Evolutionary conservation across 345 rosid species (phyloP).

Genomic region (Combretum micranthum): DNA sequence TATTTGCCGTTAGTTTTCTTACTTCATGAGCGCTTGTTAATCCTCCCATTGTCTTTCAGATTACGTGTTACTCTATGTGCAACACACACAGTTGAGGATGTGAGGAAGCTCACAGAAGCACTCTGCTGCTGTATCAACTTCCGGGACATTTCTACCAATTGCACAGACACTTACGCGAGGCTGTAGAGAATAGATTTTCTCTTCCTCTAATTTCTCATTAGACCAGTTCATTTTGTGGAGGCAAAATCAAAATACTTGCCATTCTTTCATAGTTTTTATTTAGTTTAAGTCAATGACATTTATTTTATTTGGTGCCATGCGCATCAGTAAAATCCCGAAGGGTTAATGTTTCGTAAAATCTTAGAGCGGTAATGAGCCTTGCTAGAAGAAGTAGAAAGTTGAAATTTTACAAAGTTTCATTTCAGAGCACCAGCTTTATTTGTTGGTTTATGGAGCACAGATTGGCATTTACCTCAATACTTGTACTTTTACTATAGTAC

Average conservation of each 20-base stretch:
- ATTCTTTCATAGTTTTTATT: background rate
- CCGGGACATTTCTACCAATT: constrained; percentile 21
- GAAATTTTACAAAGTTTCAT: too few species aligned
- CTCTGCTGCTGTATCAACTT: constrained; percentile 49
- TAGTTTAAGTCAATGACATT: too few species aligned
- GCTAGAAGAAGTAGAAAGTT: too few species aligned
- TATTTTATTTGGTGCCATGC: too few species aligned
- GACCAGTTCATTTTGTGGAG: background rate
- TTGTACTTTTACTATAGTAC: too few species aligned
- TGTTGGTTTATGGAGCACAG: too few species aligned
- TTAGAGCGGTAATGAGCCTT: too few species aligned
- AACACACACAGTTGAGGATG: constrained; percentile 62
- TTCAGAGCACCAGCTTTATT: too few species aligned
- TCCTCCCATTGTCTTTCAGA: constrained; percentile 25
- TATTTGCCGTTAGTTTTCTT: background rate
- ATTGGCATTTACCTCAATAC: too few species aligned
- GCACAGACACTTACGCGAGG: constrained; percentile 32
- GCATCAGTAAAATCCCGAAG: too few species aligned
- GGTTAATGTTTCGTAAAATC: too few species aligned
- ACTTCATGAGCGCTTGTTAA: background rate
- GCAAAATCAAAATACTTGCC: too few species aligned
- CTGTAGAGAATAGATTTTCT: constrained; percentile 18
- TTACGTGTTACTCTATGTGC: constrained; percentile 74
- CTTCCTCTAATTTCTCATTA: background rate
- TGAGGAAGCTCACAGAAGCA: constrained; percentile 62